These are phyloP conservation scores for Penicillium sp. DNA, from an alignment of 2,329 filamentous ascomycete genomes.

Conservation along the genomic window DNA sequence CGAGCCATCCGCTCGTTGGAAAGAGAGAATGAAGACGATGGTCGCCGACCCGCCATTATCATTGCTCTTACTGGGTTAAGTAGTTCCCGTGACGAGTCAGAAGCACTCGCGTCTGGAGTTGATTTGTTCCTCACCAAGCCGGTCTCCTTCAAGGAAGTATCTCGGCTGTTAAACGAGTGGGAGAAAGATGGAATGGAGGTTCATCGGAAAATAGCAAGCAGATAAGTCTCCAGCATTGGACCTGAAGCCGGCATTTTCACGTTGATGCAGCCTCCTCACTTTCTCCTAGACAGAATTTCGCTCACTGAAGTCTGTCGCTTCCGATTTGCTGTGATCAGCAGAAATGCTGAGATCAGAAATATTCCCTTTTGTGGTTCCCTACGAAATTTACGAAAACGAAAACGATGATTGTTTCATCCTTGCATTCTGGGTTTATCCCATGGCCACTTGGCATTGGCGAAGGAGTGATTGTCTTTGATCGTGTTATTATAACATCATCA, in stretches of 20 bases:
- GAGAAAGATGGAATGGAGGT: constrained; percentile 15
- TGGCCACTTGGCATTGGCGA: neutral
- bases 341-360: too few relatives aligned
- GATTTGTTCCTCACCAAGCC: constrained; percentile 47
- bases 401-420: too few relatives aligned
- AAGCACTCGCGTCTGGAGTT: constrained; percentile 41
- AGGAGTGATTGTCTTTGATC: constrained; percentile 9
- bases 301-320: too few relatives aligned
- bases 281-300: too few relatives aligned
- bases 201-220: constrained; percentile 9
- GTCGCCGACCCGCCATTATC: constrained; percentile 34
- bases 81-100: constrained; percentile 40
- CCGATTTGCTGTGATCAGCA: too few relatives aligned
- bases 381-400: too few relatives aligned
- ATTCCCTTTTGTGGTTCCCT: too few relatives aligned
- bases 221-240: neutral
- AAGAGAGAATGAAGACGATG: constrained; percentile 32
- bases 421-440: neutral
- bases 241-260: too few relatives aligned
- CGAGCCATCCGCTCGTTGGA: constrained; percentile 43
- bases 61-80: constrained; percentile 45
- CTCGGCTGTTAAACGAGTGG: constrained; percentile 36
- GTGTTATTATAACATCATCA: constrained; percentile 10
- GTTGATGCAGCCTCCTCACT: too few relatives aligned
- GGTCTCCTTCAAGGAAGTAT: constrained; percentile 42